Evolutionary conservation across 2,329 filamentous ascomycete genomes (phyloP).

Genomic region (Aspergillus sp.): DNA sequence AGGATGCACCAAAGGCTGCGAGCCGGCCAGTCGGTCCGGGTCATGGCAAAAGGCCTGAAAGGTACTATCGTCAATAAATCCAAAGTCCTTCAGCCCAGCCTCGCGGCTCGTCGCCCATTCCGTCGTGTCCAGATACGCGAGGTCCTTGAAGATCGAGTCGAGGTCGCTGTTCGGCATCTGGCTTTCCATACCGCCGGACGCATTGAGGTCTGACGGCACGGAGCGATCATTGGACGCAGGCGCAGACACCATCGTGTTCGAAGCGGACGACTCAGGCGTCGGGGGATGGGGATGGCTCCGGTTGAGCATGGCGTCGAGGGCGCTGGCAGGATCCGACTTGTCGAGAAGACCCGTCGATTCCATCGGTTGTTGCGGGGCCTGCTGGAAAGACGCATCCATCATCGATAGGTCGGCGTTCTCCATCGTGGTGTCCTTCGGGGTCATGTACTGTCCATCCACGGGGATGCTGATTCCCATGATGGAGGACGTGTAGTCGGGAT

Average conservation of each 20-base stretch:
- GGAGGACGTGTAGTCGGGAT: conserved; percentile 25
- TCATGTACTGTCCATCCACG: conserved; percentile 31
- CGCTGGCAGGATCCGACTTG: conserved; percentile 21
- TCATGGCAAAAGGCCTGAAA: conserved; percentile 48
- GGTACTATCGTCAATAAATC: conserved; percentile 44
- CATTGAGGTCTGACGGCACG: conserved; percentile 3
- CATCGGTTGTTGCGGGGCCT: conserved; percentile 4
- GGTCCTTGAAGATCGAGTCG: conserved; percentile 46
- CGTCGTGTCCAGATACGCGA: conserved; percentile 46
- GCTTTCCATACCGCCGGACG: conserved; percentile 4
- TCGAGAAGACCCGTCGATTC: conserved; percentile 16
- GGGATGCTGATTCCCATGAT: conserved; percentile 34
- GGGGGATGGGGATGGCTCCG: conserved; percentile 25
- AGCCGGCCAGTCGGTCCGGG: conserved; percentile 39
- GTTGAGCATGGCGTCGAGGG: conserved; percentile 18
- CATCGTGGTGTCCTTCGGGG: conserved; percentile 32
- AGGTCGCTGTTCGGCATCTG: conserved; percentile 27
- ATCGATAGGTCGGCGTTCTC: conserved; percentile 26
- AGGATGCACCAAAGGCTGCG: conserved; percentile 36
- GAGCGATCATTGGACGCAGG: conserved; percentile 16
- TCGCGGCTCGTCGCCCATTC: conserved; percentile 44
- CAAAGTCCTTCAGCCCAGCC: conserved; percentile 43
- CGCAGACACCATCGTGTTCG: conserved; percentile 21
- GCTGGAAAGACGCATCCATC: conserved; percentile 22
- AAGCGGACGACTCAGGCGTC: conserved; percentile 34